Percentiles rank a stretch among this genome's conserved stretches.
Conservation (phyloP, 176 grass and related monocot genomes). For the Carex parvula region DNA sequence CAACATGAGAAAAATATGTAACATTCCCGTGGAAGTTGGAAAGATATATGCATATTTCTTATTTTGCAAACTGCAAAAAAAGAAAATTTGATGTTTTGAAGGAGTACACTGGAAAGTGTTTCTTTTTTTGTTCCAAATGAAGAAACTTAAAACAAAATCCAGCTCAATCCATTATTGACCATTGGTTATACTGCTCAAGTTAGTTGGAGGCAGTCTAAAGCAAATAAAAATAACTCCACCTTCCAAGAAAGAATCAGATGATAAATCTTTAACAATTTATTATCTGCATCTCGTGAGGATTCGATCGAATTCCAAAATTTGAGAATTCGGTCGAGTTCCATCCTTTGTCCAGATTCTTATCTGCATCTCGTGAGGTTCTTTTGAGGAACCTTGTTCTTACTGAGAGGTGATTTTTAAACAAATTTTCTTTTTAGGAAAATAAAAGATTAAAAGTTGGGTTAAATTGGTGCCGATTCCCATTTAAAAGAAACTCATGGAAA, state of each 20-base stretch:
- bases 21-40: background rate
- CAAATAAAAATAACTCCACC: constrained; percentile 1
- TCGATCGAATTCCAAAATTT: constrained; percentile 9
- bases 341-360: background rate
- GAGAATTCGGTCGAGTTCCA: constrained; percentile 17
- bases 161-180: background rate
- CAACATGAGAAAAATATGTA: background rate
- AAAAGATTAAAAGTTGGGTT: background rate
- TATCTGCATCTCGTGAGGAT: background rate
- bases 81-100: background rate
- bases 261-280: constrained; percentile 10
- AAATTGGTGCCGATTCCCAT: background rate
- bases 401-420: background rate
- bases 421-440: background rate
- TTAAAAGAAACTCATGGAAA: too few relatives aligned
- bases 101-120: background rate
- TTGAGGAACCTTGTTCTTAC: background rate
- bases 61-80: background rate
- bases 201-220: constrained; percentile 11
- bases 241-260: background rate
- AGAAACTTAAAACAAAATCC: background rate
- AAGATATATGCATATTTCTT: background rate
- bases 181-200: constrained; percentile 9
- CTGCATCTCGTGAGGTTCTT: background rate
- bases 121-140: constrained; percentile 8